Evolutionary conservation across 176 grass and related monocot species (phyloP), one percentile per base, ranked within the genome.

Genomic region (Cenchrus americanus): DNA sequence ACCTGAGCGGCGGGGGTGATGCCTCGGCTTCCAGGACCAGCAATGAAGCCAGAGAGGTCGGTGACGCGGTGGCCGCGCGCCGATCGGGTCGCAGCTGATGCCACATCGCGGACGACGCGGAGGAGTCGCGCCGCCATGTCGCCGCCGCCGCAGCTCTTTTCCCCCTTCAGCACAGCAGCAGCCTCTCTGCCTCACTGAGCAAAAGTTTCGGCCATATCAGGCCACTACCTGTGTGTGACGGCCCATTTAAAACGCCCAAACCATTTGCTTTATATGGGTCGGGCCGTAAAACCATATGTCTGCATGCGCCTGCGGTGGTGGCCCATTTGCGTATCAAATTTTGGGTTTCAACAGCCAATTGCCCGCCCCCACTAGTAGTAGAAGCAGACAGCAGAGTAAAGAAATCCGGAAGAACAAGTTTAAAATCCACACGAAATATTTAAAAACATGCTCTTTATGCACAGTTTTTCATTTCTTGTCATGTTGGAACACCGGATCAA

Each of bases 401-500:
- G n/a, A 18, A 40, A 12, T 57, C 7, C 22, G 19, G 17, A 54
- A 13, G n/a, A n/a, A n/a, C n/a, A 2, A 66, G 77, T 51, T 52
- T 13, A 79, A 26, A 52, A 34, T n/a, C 0, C 24, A 13, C 23
- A 13, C 59, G 49, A 50, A 49, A n/a, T 8, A 47, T 63, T n/a
- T 3, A 19, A 80, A 80, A 67, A 54, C 2, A n/a, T 53, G 0
- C 55, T 69, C 62, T 86, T 51, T 82, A 90, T 86, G 79, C 83
- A 90, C 88, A 86, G 34, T 37, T 37, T 37, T 37, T 37, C 34
- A 14, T 73, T 86, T 50, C 47, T 73, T 18, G 48, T 82, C 73
- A 78, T 75, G 11, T 73, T 41, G 48, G 54, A 67, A 42, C 44
- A 50, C 11, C 50, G 5, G 76, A 82, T 57, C 59, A 86, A 80